phyloP scores from a whole-genome alignment of 1,284 basidiomycete genomes.

The Tylopilus orsonianus region DNA sequence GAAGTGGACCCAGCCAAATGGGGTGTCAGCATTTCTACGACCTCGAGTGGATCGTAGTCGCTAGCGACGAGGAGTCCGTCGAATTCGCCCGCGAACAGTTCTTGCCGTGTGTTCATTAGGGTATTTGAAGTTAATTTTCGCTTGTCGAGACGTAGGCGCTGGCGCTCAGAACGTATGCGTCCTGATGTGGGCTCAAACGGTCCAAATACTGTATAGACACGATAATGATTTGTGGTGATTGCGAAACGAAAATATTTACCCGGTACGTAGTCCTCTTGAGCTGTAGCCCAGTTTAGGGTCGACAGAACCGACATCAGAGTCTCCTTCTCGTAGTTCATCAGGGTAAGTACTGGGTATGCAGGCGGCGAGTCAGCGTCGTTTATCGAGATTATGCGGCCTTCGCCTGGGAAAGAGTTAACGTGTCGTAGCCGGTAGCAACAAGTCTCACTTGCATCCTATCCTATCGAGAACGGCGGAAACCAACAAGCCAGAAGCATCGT shows the following conservation, averaged over 20 bases:
- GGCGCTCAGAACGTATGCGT: conserved; percentile 64
- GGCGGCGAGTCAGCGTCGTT: conserved; percentile 93
- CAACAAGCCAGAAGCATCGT: conserved; percentile 90
- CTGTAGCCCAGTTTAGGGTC: conserved; percentile 90
- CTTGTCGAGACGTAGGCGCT: conserved; percentile 68
- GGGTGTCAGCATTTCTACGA: conserved; percentile 72
- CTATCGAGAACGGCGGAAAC: conserved; percentile 85
- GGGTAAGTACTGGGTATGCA: conserved; percentile 79
- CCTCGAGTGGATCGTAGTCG: conserved; percentile 84
- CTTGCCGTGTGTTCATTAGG: conserved; percentile 67
- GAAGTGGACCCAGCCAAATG: conserved; percentile 85
- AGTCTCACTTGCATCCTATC: conserved; percentile 66
- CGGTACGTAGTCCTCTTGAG: conserved; percentile 74
- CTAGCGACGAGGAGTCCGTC: conserved; percentile 86
- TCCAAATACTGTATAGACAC: conserved; percentile 46
- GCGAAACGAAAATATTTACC: conserved; percentile 39
- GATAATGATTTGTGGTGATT: neutral
- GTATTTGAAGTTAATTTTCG: conserved; percentile 63
- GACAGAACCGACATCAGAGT: conserved; percentile 56
- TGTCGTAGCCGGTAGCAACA: neutral
- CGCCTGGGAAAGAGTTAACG: conserved; percentile 44
- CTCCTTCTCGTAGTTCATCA: conserved; percentile 84
- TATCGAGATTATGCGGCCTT: conserved; percentile 82
- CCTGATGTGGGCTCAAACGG: conserved; percentile 56
- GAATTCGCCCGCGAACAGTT: conserved; percentile 86